These are phyloP conservation scores for Saccharomyces pastorianus DNA, from an alignment of 1,139 yeast species.

Conservation along the genomic window DNA sequence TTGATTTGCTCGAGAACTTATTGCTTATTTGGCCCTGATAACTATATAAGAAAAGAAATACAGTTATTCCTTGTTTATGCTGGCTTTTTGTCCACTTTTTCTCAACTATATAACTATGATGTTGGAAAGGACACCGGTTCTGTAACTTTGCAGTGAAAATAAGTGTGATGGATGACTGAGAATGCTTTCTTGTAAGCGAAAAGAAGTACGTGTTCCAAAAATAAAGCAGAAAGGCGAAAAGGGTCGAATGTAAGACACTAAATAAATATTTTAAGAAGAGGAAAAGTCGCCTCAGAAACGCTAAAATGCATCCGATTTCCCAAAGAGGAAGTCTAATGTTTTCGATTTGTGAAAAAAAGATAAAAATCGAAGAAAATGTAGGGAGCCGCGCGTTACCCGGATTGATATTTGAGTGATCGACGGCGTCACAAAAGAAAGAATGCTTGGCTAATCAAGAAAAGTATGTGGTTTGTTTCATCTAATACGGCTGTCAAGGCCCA, in stretches of 20 bases:
- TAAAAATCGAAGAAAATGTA: neutral
- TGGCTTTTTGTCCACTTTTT: neutral
- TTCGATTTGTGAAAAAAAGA: neutral
- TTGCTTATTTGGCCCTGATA: neutral
- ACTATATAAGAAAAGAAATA: neutral
- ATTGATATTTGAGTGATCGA: neutral
- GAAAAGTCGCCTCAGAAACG: slow-evolving; percentile 1
- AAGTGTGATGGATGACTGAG: neutral
- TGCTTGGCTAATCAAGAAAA: neutral
- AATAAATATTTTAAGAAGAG: neutral
- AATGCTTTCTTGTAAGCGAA: neutral
- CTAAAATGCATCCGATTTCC: neutral
- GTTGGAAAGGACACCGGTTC: neutral
- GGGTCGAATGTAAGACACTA: neutral
- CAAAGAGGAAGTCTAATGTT: slow-evolving; percentile 1
- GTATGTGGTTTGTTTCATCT: neutral
- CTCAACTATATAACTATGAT: neutral
- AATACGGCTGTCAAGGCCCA: neutral
- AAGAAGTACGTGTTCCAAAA: neutral
- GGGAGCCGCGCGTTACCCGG: neutral
- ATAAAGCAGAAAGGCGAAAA: neutral
- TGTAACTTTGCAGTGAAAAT: neutral
- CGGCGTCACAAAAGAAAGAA: neutral
- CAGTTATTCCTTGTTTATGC: neutral
- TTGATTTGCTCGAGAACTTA: neutral